phyloP scores from a whole-genome alignment of 2,329 filamentous ascomycete species.

The Myotisia sp. region DNA sequence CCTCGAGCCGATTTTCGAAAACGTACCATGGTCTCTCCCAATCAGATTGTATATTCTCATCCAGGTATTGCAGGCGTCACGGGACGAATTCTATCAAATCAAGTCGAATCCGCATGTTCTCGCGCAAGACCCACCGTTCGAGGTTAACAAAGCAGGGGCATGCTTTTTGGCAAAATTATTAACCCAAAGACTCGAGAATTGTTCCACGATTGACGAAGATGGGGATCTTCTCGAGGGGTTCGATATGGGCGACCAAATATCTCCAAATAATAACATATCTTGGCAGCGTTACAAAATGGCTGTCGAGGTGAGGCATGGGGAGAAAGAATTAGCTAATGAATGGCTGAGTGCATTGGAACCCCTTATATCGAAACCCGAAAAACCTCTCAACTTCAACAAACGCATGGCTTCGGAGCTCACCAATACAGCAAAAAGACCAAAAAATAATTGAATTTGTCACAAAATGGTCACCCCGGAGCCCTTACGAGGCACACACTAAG shows the following conservation, averaged over 20 bases:
- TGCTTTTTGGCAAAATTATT: constrained; percentile 23
- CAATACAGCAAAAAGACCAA: too few species aligned
- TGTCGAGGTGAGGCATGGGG: constrained; percentile 52
- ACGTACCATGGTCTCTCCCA: too few species aligned
- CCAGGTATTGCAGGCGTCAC: constrained; percentile 21
- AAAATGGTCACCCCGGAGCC: too few species aligned
- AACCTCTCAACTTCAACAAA: too few species aligned
- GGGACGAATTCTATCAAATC: constrained; percentile 22
- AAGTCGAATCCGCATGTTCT: too few species aligned
- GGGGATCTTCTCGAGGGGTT: constrained; percentile 25
- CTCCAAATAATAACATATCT: constrained; percentile 15
- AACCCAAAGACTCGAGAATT: constrained; percentile 34
- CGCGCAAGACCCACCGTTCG: constrained; percentile 24
- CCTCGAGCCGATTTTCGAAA: too few species aligned
- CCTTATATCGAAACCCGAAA: too few species aligned
- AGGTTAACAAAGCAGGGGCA: constrained; percentile 17
- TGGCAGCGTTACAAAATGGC: constrained; percentile 42
- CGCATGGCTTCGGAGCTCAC: too few species aligned
- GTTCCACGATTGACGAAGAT: constrained; percentile 41
- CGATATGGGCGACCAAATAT: constrained; percentile 12
- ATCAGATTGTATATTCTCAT: too few species aligned
- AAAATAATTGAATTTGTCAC: too few species aligned
- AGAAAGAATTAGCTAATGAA: constrained; percentile 52
- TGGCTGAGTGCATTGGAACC: constrained; percentile 27
- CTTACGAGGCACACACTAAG: too few species aligned